Evolutionary conservation across 306 rosid species (phyloP), one percentile per base, ranked within the genome.

Genomic region (Fagus crenata): DNA sequence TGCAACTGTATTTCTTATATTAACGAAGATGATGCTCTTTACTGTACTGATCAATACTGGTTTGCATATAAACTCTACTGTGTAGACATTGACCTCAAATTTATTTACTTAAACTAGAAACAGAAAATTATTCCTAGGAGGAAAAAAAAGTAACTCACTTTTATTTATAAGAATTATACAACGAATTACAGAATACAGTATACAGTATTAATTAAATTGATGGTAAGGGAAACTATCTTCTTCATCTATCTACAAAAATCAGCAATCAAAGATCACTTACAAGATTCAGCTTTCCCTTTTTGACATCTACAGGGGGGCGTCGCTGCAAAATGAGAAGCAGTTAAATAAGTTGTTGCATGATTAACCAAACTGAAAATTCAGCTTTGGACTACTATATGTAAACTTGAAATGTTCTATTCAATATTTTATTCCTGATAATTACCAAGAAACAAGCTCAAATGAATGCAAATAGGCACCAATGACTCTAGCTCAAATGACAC

Each of bases 261-360:
- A 74, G 69, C 36, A 41, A 67, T 37, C 75, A 80, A 69, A 15
- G 67, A 77, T 65, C 58, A 87, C 97, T 92, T 85, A 95, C 98
- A 82, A 83, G 65, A 74, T 95, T 95, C 84, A 85, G 81, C 89
- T 88, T 92, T 77, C 98, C 97, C 84, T 89, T 92, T 63, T 84
- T 86, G 72, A 77, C 42, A 83, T 95, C 98, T 70, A 95, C 53
- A 72, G 93, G 92, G 67, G 97, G 98, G 28, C 98, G 97, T 71
- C 98, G 88, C 98, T 95, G 97, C 81, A 83, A 91, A 83, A 76
- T 42, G 32, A 83, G 81, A 85, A 84, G 69, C 71, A 67, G 22
- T 68, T 49, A 69, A 81, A 78, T 72, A 17, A 69, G 59, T 67
- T 43, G 77, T 63, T 73, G 69, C 67, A 56, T 42, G 40, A 69